phyloP scores from a whole-genome alignment of 306 rosid genomes.

The Mimosa bimucronata region DNA sequence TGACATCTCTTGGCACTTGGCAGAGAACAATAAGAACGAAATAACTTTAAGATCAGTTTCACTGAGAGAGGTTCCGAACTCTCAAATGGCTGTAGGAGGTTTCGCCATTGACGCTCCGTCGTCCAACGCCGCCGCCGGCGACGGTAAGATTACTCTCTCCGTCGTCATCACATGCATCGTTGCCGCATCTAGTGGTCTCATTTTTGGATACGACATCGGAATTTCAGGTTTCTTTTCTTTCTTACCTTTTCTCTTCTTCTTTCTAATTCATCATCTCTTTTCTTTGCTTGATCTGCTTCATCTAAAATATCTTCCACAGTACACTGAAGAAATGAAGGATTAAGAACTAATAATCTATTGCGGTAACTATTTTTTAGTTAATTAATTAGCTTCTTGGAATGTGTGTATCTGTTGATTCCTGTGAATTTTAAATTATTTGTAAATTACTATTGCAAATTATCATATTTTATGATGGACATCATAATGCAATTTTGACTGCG shows the following conservation, averaged over 20 bases:
- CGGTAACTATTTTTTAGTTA: neutral
- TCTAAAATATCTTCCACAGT: too few relatives aligned
- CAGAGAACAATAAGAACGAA: neutral
- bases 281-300: too few relatives aligned
- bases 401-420: neutral
- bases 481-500: neutral
- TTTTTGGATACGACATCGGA: slow-evolving; percentile 75
- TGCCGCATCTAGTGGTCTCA: slow-evolving; percentile 73
- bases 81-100: slow-evolving; percentile 60
- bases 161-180: slow-evolving; percentile 68
- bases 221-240: slow-evolving; percentile 51
- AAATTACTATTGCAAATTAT: neutral
- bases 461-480: neutral
- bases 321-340: too few relatives aligned
- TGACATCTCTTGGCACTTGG: neutral
- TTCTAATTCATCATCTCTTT: neutral
- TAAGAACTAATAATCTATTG: neutral
- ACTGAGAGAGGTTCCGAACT: slow-evolving; percentile 4
- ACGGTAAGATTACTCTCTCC: slow-evolving; percentile 57
- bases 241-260: too few relatives aligned
- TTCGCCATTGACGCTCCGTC: slow-evolving; percentile 45
- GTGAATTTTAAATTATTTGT: neutral
- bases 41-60: neutral
- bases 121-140: neutral
- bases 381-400: neutral